These are phyloP conservation scores for Marasmius oreades DNA, from an alignment of 1,284 basidiomycete species.

Conservation along the genomic window DNA sequence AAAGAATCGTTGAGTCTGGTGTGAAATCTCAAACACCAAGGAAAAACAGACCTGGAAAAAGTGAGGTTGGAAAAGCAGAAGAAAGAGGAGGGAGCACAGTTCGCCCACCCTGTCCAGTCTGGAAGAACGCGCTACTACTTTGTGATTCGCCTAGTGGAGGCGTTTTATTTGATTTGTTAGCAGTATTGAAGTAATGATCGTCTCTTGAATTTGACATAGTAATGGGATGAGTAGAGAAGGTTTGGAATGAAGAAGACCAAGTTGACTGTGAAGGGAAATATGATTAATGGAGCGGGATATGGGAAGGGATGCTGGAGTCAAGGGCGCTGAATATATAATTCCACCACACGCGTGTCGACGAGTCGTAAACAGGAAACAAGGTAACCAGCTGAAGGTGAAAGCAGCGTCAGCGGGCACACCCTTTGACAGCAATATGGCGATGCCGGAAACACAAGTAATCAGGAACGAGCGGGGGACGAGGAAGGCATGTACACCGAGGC, in stretches of 20 bases:
- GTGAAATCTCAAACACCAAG: slow-evolving; percentile 38
- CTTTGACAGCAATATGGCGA: slow-evolving; percentile 25
- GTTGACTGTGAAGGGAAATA: slow-evolving; percentile 17
- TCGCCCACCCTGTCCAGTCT: slow-evolving; percentile 80
- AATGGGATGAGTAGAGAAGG: slow-evolving; percentile 38
- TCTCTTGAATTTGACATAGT: slow-evolving; percentile 60
- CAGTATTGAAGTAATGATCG: slow-evolving; percentile 53
- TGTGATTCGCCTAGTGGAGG: slow-evolving; percentile 55
- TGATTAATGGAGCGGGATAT: neutral
- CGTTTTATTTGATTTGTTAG: slow-evolving; percentile 51
- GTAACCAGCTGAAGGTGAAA: slow-evolving; percentile 13
- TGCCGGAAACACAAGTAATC: slow-evolving; percentile 32
- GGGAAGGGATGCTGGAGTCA: slow-evolving; percentile 2
- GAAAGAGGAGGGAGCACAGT: slow-evolving; percentile 81
- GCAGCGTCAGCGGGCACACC: slow-evolving; percentile 15
- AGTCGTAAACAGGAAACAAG: slow-evolving; percentile 20
- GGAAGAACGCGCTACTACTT: slow-evolving; percentile 55
- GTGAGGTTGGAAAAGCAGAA: slow-evolving; percentile 79
- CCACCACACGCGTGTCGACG: slow-evolving; percentile 35
- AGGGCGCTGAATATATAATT: slow-evolving; percentile 44
- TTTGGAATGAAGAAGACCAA: slow-evolving; percentile 36
- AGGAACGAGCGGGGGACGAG: slow-evolving; percentile 42
- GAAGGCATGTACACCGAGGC: slow-evolving; percentile 44
- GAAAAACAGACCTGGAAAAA: slow-evolving; percentile 78
- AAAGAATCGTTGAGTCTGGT: slow-evolving; percentile 44